A percentile compares a stretch with the other conserved stretches of the same genome.
phyloP scores from a whole-genome alignment of 2,329 filamentous ascomycete species.

The Colletotrichum aenigma region DNA sequence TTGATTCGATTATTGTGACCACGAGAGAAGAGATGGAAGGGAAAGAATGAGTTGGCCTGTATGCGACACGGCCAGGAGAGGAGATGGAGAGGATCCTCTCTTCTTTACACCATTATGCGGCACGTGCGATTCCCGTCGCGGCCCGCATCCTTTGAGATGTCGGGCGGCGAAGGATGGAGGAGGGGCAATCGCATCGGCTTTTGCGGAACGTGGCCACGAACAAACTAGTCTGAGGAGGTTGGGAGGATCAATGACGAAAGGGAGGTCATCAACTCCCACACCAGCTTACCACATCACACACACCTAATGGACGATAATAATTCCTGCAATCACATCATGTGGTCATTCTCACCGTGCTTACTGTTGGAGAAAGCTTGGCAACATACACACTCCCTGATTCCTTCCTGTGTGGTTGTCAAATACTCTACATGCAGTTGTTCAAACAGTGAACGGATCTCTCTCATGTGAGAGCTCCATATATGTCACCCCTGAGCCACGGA shows the following conservation, averaged over 20 bases:
- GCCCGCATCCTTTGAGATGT: background rate
- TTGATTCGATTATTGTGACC: constrained; percentile 3
- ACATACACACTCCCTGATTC: background rate
- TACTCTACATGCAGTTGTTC: background rate
- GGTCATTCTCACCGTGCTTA: background rate
- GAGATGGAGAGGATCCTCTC: background rate
- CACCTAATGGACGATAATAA: background rate
- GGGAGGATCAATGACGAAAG: background rate
- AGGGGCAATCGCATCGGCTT: background rate
- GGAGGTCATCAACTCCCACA: background rate
- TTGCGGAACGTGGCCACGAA: background rate
- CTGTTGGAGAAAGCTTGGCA: background rate
- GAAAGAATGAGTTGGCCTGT: background rate
- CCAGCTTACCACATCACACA: background rate
- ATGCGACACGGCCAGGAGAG: background rate
- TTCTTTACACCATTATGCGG: background rate
- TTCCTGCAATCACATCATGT: background rate
- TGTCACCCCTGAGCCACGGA: background rate
- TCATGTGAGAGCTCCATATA: background rate
- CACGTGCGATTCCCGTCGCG: background rate
- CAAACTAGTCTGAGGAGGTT: background rate
- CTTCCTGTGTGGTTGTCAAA: background rate
- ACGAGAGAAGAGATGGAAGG: constrained; percentile 7
- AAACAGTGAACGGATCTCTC: background rate
- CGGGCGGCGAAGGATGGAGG: background rate